Evolutionary conservation across 148 eudicot species (phyloP).

Genomic region (Rhododendron simsii): DNA sequence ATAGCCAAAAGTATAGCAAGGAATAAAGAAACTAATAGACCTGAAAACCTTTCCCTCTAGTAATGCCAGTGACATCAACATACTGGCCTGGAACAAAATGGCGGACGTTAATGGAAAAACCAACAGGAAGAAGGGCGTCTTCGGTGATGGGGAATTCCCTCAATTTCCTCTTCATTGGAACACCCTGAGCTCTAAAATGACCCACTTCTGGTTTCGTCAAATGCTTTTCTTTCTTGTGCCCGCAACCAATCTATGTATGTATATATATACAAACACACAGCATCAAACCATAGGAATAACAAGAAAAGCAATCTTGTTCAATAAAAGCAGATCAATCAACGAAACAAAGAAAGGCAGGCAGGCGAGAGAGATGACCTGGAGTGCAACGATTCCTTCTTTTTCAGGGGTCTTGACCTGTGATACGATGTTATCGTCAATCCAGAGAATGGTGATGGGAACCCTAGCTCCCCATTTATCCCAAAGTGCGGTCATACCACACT

Average conservation of each 20-base stretch:
- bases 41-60: constrained; percentile 98
- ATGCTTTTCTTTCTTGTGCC: constrained; percentile 90
- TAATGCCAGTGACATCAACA: constrained; percentile 88
- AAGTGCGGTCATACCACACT: constrained; percentile 89
- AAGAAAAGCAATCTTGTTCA: background rate
- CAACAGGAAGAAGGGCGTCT: constrained; percentile 90
- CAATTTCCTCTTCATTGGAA: constrained; percentile 91
- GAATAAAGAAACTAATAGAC: constrained; percentile 22
- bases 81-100: constrained; percentile 96
- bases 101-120: constrained; percentile 70
- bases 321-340: background rate
- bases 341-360: background rate
- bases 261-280: constrained; percentile 15
- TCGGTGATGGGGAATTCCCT: constrained; percentile 91
- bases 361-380: constrained; percentile 52
- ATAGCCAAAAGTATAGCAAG: background rate
- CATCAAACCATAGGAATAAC: background rate
- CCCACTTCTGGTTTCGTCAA: constrained; percentile 91
- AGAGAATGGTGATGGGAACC: constrained; percentile 71
- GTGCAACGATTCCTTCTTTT: constrained; percentile 77
- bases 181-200: constrained; percentile 98
- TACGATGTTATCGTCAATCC: constrained; percentile 88
- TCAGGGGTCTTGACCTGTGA: constrained; percentile 89
- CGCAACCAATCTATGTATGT: constrained; percentile 68
- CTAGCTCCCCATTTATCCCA: constrained; percentile 98